Base-by-base conservation (phyloP, 768 basidiomycete genomes). In the Kwoniella sp. region DNA sequence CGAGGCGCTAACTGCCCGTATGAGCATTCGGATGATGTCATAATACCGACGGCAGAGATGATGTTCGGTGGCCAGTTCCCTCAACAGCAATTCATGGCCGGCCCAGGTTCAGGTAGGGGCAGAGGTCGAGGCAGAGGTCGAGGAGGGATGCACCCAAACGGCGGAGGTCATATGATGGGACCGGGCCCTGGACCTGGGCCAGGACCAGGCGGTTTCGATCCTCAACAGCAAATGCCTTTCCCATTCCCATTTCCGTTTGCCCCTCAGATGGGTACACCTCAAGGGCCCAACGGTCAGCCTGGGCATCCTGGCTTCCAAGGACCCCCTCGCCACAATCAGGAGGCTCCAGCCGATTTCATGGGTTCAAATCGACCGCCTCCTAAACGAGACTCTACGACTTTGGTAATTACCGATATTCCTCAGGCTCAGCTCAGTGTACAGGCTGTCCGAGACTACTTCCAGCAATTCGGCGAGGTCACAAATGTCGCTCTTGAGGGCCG, bases 391-490 rank as follows among this genome's bases (percentile, higher is more conserved):
- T 55, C 62, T 8, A 72, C 60, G 1, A 80, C 80, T 0, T 83
- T 98, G 22, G 91, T 96, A 15, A 89, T 98, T 36, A 92, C 96
- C 80, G 93, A 93, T 82, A 94, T 97, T 60, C 94, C 94, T 0
- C 85, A 88, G 54, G 88, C 91, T 65, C 88, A 89, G 68, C 84
- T 95, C 44, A 85, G 85, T 15, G 85, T 92, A 15, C 88, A 88
- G 55, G 82, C 86, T 5, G 88, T 98, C 58, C 90, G 89, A 71
- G 85, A 83, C 21, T 93, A 92, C 88, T 97, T 98, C 83, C 88
- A 89, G 79, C 86, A 88, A 67, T 97, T 95, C 69, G 94, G 94
- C 9, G 88, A 86, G 1, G 91, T 97, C 65, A 92, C 92, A 13
- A 92, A 93, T 68, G 90, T 96, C 55, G 91, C 91, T 6, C 86